phyloP scores from a whole-genome alignment of 1,284 basidiomycete species.

The Apiotrichum laibachii region DNA sequence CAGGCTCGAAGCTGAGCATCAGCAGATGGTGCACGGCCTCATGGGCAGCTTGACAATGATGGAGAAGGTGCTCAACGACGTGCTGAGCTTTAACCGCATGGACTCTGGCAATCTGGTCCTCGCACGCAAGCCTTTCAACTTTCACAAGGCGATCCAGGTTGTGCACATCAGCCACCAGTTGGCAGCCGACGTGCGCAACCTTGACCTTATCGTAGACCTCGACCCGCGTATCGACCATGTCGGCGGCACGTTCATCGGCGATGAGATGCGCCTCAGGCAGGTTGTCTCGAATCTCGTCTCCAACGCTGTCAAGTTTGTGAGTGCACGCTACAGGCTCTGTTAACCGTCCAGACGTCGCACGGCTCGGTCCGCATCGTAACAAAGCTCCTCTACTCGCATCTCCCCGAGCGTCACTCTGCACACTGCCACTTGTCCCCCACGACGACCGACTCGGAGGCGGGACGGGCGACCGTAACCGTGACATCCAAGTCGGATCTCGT shows the following conservation, averaged over 20 bases:
- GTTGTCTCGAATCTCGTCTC: constrained; percentile 58
- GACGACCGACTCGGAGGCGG: not conserved
- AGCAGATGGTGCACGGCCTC: constrained; percentile 54
- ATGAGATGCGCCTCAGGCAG: constrained; percentile 68
- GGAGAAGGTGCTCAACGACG: constrained; percentile 72
- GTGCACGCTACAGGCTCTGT: constrained; percentile 36
- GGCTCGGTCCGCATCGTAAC: too few relatives aligned
- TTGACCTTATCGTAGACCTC: constrained; percentile 66
- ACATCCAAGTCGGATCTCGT: too few relatives aligned
- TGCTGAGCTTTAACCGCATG: constrained; percentile 58
- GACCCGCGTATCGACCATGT: constrained; percentile 72
- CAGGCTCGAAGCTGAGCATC: constrained; percentile 36
- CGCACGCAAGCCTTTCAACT: constrained; percentile 65
- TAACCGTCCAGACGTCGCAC: too few relatives aligned
- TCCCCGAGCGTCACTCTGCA: too few relatives aligned
- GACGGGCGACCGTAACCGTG: too few relatives aligned
- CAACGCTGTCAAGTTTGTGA: constrained; percentile 59
- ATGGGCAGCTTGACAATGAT: constrained; percentile 80
- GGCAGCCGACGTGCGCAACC: constrained; percentile 67
- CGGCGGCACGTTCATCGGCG: constrained; percentile 51
- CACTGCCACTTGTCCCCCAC: too few relatives aligned
- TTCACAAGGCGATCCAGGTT: constrained; percentile 79
- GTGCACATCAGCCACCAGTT: constrained; percentile 72
- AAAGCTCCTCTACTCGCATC: too few relatives aligned
- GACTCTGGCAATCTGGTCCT: constrained; percentile 48